Evolutionary conservation across 768 basidiomycete species (phyloP), one percentile per base, ranked within the genome.

Genomic region (Gautieria morchelliformis): DNA sequence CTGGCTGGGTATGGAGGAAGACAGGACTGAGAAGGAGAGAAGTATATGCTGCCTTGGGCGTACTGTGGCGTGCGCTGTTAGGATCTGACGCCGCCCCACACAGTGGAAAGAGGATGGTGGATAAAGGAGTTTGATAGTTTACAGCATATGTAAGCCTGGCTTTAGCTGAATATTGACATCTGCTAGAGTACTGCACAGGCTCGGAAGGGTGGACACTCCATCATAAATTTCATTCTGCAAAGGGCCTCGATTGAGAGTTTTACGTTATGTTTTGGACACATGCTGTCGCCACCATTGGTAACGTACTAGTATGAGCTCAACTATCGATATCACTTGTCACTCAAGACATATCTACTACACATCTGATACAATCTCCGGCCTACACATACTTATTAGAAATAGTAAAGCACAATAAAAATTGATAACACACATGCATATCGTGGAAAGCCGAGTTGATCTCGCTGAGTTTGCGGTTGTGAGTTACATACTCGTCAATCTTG

Each of bases 401-500:
- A 35, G 51, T 9, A 27, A 17, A 17, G 22, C 22, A 30, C 30
- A 12, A 19, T 30, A 24, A 33, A 5, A n/a, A 5, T 27, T 80
- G 93, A 71, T 10, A 14, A 37, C 35, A 37, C 72, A 93, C 91
- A 74, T 97, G 93, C 94, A 99, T 98, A 67, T 95, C 90, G 58
- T 87, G 76, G 78, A 99, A 97, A 20, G 91, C 92, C 50, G 83
- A 76, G 71, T 90, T 90, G 67, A 93, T 88, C 6, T 89, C 84
- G 24, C 72, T 76, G 37, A 94, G 74, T 42, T 72, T 79, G 64
- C 85, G 80, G 63, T 81, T 75, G 72, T 98, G 95, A 48, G 95
- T 95, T 59, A 98, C 86, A 69, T 95, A 99, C 69, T 98, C 92
- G 67, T 99, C 94, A 53, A 99, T 84, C 73, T 87, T 91, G 65